phyloP scores from a whole-genome alignment of 768 basidiomycete species.

The Boletus pseudopeckii region DNA sequence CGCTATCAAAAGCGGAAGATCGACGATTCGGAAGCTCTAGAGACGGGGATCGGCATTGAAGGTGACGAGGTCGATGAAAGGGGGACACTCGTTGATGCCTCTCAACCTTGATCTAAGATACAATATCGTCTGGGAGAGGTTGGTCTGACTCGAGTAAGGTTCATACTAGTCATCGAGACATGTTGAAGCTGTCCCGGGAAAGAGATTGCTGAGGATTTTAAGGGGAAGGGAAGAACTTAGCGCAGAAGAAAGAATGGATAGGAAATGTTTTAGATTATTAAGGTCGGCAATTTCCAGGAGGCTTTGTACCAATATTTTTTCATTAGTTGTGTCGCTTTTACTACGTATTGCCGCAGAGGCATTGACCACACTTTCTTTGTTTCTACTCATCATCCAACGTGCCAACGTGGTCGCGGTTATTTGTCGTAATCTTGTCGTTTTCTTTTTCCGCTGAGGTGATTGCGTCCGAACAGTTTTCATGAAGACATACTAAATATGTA shows the following conservation, averaged over 20 bases:
- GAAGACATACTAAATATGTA: slow-evolving; percentile 15
- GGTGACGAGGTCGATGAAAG: not conserved
- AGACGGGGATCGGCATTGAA: slow-evolving; percentile 2
- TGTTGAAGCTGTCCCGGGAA: not conserved
- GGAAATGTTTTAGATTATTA: not conserved
- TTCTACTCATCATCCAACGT: not conserved
- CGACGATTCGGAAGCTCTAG: slow-evolving; percentile 27
- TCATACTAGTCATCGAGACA: not conserved
- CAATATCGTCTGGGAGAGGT: too few species aligned
- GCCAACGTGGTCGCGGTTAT: not conserved
- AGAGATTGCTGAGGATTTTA: not conserved
- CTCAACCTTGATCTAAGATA: not conserved
- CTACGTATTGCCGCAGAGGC: not conserved
- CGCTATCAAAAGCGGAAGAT: slow-evolving; percentile 25
- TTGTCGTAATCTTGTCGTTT: not conserved
- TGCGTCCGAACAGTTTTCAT: not conserved
- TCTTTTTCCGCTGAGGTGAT: slow-evolving; percentile 14
- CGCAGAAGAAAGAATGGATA: not conserved
- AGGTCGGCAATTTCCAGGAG: slow-evolving; percentile 12
- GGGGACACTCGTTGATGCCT: not conserved
- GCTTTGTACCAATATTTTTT: too few species aligned
- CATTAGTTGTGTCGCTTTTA: not conserved
- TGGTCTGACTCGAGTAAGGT: not conserved
- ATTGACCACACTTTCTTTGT: not conserved
- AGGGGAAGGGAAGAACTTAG: not conserved